A percentile compares a stretch with the other conserved stretches of the same genome.
Conservation (phyloP, 2,329 filamentous ascomycete genomes). For the Neofusicoccum laricinum region DNA sequence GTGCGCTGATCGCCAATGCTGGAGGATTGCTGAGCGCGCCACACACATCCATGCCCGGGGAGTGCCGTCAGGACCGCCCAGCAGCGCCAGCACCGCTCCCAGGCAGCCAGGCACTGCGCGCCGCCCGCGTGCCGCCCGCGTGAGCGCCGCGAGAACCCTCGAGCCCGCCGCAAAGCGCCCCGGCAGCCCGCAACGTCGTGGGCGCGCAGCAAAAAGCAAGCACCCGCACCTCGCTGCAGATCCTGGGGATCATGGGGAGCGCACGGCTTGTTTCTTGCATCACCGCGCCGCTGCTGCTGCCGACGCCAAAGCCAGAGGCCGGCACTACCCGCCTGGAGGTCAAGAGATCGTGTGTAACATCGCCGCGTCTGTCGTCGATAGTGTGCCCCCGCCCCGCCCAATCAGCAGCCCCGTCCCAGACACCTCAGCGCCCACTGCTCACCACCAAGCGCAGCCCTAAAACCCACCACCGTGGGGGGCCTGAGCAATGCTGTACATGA, state of each 20-base stretch:
- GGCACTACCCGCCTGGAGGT: neutral
- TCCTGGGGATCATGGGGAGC: conserved; percentile 3
- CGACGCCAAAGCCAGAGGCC: neutral
- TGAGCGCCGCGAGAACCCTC: neutral
- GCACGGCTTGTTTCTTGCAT: conserved; percentile 8
- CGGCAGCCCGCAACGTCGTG: neutral
- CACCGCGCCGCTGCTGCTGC: no score
- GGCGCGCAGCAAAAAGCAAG: neutral
- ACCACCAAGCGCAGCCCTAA: conserved; percentile 3
- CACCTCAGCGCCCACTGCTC: neutral
- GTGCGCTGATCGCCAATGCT: neutral
- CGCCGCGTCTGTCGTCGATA: neutral
- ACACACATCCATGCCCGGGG: conserved; percentile 5
- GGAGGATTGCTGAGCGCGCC: neutral
- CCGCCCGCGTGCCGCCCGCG: no score
- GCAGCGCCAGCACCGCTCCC: neutral
- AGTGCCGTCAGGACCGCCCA: neutral
- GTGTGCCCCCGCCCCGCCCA: neutral
- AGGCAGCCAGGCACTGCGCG: no score
- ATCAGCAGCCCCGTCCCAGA: neutral
- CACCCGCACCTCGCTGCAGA: conserved; percentile 4
- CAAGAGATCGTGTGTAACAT: conserved; percentile 6
- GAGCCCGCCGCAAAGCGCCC: neutral
- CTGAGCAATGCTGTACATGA: neutral
- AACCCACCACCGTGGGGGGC: neutral